Percentiles rank a stretch among this genome's conserved stretches.
These are phyloP conservation scores for Diaporthe nobilis DNA, from an alignment of 2,329 filamentous ascomycete genomes.

Conservation along the genomic window DNA sequence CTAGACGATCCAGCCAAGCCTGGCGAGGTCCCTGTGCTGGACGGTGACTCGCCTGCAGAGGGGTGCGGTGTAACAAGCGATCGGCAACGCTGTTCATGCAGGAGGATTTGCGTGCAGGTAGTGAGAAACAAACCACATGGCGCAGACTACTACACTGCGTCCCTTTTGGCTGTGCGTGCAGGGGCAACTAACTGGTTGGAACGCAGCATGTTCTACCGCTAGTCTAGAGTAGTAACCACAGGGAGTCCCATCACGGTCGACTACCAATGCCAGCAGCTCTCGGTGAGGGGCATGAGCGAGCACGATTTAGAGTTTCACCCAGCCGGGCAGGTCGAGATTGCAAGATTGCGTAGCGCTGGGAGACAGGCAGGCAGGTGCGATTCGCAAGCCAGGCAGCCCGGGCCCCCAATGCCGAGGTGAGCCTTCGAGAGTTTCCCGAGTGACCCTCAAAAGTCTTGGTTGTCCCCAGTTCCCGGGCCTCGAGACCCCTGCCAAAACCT, in stretches of 20 bases:
- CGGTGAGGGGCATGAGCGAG: not conserved
- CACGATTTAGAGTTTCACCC: slow-evolving; percentile 20
- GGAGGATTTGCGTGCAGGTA: slow-evolving; percentile 17
- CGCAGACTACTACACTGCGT: not conserved
- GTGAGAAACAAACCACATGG: slow-evolving; percentile 18
- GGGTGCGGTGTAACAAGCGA: slow-evolving; percentile 20
- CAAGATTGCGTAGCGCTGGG: slow-evolving; percentile 9
- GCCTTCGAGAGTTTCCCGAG: not conserved
- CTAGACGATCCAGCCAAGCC: slow-evolving; percentile 18
- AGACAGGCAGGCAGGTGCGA: not conserved
- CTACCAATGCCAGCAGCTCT: not conserved
- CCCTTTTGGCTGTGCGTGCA: not conserved
- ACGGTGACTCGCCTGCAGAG: slow-evolving; percentile 8
- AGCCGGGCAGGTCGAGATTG: slow-evolving; percentile 16
- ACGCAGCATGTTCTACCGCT: not conserved
- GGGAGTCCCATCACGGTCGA: not conserved
- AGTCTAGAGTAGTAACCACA: not conserved
- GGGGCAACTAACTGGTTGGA: not conserved
- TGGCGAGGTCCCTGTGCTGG: not conserved
- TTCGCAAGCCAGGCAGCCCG: not conserved
- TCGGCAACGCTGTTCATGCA: slow-evolving; percentile 32
- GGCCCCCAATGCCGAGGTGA: slow-evolving; percentile 14
- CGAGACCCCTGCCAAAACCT: slow-evolving; percentile 29
- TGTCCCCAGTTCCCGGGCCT: slow-evolving; percentile 31
- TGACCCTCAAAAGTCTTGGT: not conserved